Conservation (phyloP, 345 rosid genomes). For the Gossypium raimondii region DNA sequence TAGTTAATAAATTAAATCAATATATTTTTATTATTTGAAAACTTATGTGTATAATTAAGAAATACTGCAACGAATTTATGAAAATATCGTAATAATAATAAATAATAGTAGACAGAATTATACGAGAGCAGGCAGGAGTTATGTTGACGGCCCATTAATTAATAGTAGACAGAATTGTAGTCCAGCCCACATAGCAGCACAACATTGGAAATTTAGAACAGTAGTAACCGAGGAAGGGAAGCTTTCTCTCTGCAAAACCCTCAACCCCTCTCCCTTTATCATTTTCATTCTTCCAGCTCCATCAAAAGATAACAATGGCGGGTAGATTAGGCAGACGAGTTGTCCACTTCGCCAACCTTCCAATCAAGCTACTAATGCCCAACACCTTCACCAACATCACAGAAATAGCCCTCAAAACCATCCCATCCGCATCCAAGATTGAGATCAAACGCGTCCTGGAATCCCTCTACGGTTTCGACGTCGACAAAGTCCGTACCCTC, state of each 20-base stretch:
- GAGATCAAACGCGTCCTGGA: slow-evolving; percentile 96
- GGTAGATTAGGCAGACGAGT: slow-evolving; percentile 77
- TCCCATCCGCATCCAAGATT: slow-evolving; percentile 84
- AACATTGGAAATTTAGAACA: too few relatives aligned
- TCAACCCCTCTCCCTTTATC: slow-evolving; percentile 3
- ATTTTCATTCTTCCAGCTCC: not conserved
- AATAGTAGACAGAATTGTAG: not conserved
- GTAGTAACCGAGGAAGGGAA: not conserved
- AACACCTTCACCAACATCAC: slow-evolving; percentile 49
- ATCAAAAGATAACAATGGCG: slow-evolving; percentile 36
- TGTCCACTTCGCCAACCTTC: slow-evolving; percentile 75
- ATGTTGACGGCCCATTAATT: not conserved
- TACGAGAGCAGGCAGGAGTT: not conserved
- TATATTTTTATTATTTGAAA: too few relatives aligned
- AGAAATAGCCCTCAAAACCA: slow-evolving; percentile 74
- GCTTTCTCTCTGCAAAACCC: not conserved
- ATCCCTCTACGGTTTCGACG: slow-evolving; percentile 84
- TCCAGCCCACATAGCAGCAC: not conserved
- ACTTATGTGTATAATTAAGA: too few relatives aligned
- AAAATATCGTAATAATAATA: too few relatives aligned
- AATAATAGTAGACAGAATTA: too few relatives aligned
- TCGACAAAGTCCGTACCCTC: slow-evolving; percentile 76
- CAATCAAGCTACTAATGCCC: slow-evolving; percentile 77
- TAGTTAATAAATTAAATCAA: too few relatives aligned
- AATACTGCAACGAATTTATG: too few relatives aligned